phyloP scores from a whole-genome alignment of 768 basidiomycete genomes.

The Lactarius sanguifluus region DNA sequence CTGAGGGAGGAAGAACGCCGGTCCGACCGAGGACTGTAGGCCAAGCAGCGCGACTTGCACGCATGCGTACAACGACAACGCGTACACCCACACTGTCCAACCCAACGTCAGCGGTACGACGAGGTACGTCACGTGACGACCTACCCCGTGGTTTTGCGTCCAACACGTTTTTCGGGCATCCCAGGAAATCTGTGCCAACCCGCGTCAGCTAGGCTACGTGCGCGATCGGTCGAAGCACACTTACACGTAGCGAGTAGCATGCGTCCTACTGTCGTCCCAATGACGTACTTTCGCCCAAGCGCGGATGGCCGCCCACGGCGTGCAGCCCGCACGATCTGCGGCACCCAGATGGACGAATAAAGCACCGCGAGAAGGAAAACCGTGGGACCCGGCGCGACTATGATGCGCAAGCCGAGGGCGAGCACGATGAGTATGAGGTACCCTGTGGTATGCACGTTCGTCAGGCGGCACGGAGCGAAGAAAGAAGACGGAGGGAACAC shows the following conservation, averaged over 20 bases:
- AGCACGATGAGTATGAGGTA: constrained; percentile 65
- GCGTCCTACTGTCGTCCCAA: constrained; percentile 74
- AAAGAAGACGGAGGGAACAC: constrained; percentile 34
- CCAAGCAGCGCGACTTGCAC: constrained; percentile 61
- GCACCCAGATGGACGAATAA: constrained; percentile 82
- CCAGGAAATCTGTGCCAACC: constrained; percentile 67
- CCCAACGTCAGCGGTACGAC: not conserved
- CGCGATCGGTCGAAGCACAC: constrained; percentile 34
- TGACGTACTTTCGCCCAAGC: constrained; percentile 63
- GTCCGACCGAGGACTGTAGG: constrained; percentile 74
- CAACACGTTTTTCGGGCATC: constrained; percentile 82
- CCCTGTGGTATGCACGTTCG: constrained; percentile 45
- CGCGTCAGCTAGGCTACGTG: constrained; percentile 1
- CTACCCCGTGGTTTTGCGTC: constrained; percentile 74
- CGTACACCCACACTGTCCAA: constrained; percentile 60
- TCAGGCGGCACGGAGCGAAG: constrained; percentile 18
- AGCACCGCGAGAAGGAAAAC: constrained; percentile 63
- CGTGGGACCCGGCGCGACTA: constrained; percentile 63
- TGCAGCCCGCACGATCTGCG: constrained; percentile 79
- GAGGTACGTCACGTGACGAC: constrained; percentile 32
- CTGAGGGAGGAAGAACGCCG: constrained; percentile 70
- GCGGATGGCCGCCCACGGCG: constrained; percentile 70
- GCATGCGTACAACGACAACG: constrained; percentile 57
- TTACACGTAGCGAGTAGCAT: constrained; percentile 73
- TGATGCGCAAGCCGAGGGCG: constrained; percentile 70